Base-by-base conservation (phyloP, 768 basidiomycete species). In the Lactifluus hygrophoroides region DNA sequence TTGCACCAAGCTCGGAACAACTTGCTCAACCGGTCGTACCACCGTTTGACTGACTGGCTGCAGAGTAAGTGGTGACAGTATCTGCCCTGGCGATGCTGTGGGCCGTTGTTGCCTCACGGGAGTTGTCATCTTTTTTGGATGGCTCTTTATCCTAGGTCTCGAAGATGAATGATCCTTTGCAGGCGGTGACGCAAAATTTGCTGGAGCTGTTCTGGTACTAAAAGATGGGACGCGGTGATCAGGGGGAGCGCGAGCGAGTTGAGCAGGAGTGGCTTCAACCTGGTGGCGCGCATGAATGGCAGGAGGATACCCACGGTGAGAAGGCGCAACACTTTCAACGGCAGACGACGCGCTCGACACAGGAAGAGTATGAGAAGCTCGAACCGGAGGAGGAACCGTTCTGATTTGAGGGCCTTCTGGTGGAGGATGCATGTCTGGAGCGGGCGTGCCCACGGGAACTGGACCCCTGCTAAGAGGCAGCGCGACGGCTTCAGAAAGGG, bases 71-170 rank as follows among this genome's bases (percentile, higher is more conserved):
- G 19, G 51, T 16, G 16, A n/a, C 14, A 43, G 35, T 11, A 54
- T 23, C 11, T 42, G 57, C n/a, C 28, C 25, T 27, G 52, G 19
- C 5, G 30, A 40, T 14, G 19, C 25, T 17, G 23, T 28, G 14
- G 52, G 30, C 34, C 53, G 58, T 37, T 47, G 53, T 27, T 49
- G 53, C 34, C 53, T 42, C 1, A 21, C 25, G 7, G 40, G n/a
- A 16, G 58, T 54, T 19, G n/a, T 23, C 40, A 59, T 50, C 21
- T 28, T 54, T 25, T 25, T 54, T 19, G 58, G 58, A 25, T 59
- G 58, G 34, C 47, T 50, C 46, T 54, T 59, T 37, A 59, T 50
- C 25, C 34, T 47, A 30, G 51, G 32, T 3, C 52, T 38, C 13
- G 57, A 58, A 44, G 52, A 53, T 25, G 25, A 6, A 42, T 32